Evolutionary conservation across 164 flowering plant species (phyloP), one percentile per base, ranked within the genome.

Genomic region (Echeveria elegans): DNA sequence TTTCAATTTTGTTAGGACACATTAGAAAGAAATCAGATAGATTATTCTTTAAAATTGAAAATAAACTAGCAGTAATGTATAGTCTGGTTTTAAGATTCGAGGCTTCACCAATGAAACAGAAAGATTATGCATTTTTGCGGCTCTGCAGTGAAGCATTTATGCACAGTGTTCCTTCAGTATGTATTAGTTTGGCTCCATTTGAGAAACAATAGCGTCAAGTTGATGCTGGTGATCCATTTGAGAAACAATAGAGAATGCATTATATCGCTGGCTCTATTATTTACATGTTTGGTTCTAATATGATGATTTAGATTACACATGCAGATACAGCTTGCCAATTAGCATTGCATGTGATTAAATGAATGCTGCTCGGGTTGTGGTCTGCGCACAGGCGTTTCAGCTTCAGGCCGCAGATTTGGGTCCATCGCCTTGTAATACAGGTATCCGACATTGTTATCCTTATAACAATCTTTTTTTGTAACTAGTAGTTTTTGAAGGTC

Each of bases 1-100:
- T 28, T 5, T 1, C 32, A 56, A 14, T 12, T 56, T 28, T 28
- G 59, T 53, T 53, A 53, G 26, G n/a, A 8, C 53, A 48, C 9
- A 19, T 67, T 48, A 43, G 47, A 43, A 19, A 72, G n/a, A 66
- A 45, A 66, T 63, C 69, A 72, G 72, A 66, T 7, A 68, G 71
- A 75, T 65, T 31, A 24, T 30, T 30, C 68, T 30, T 67, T 75
- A 73, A 75, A 75, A 56, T 78, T 78, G 74, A 78, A 72, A 52
- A 66, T 31, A 16, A 38, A 12, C 18, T 3, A 18, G 32, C 15
- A 16, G 4, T 5, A 18, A 31, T 12, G 32, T 18, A 23, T 6
- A 2, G 4, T 34, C 1, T n/a, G 4, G 19, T 7, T 10, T 6
- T 50, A 53, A 53, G 32, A 26, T 28, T 28, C n/a, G 32, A 56